Percentiles rank a stretch among this genome's conserved stretches.
Evolutionary conservation across 2,329 filamentous ascomycete species (phyloP).

Genomic region (Rachicladosporium sp.): DNA sequence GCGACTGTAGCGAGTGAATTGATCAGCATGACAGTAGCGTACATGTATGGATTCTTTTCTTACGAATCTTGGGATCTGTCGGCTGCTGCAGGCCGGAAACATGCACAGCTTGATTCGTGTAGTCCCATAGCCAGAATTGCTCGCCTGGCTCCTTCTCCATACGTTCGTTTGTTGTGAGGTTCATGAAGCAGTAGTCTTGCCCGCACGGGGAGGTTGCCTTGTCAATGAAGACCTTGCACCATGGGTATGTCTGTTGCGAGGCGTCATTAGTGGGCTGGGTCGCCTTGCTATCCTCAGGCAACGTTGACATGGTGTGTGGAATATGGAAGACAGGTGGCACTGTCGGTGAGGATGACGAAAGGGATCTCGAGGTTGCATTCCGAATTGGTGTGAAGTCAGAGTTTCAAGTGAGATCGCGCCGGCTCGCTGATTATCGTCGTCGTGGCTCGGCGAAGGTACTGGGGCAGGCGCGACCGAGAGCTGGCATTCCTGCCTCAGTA

Average conservation of each 20-base stretch:
- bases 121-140: slow-evolving; percentile 22
- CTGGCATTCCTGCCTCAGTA: too few species aligned
- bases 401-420: too few species aligned
- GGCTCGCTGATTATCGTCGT: too few species aligned
- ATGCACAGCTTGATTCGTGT: slow-evolving; percentile 11
- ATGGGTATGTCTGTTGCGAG: slow-evolving; percentile 3
- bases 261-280: slow-evolving; percentile 1
- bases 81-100: slow-evolving; percentile 15
- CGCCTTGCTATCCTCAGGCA: background rate
- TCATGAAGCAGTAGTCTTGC: slow-evolving; percentile 17
- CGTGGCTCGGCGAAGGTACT: too few species aligned
- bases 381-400: background rate
- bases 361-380: background rate
- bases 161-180: slow-evolving; percentile 15
- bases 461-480: too few species aligned
- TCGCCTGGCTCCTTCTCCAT: slow-evolving; percentile 18
- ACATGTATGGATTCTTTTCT: background rate
- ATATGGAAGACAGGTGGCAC: background rate
- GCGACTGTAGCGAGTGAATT: background rate
- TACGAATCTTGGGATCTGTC: slow-evolving; percentile 3
- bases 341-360: background rate
- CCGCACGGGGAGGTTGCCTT: background rate
- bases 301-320: background rate
- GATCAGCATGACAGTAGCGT: background rate
- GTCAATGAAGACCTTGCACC: slow-evolving; percentile 13